Percentiles rank a stretch among this genome's conserved stretches.
These are phyloP conservation scores for Candolleomyces efflorescens DNA, from an alignment of 768 basidiomycete genomes.

Conservation along the genomic window DNA sequence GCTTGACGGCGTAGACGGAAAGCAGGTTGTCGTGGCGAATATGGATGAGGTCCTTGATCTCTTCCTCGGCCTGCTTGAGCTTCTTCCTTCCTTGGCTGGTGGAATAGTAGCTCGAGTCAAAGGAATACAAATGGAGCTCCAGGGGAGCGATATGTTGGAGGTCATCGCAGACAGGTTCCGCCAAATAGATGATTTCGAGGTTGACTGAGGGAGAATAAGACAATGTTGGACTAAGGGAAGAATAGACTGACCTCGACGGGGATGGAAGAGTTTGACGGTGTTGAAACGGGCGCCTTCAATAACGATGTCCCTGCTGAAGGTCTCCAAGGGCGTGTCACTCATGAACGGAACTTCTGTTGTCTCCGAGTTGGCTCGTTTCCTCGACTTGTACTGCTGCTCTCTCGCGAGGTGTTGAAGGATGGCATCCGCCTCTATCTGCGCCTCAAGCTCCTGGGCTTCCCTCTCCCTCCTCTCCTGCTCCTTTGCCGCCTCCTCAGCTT, in stretches of 20 bases:
- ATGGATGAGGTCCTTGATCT: constrained; percentile 54
- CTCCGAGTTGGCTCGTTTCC: constrained; percentile 66
- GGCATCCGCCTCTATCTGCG: constrained; percentile 63
- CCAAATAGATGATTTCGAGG: constrained; percentile 64
- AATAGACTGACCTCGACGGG: constrained; percentile 49
- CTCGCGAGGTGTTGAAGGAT: constrained; percentile 53
- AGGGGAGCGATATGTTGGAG: constrained; percentile 51
- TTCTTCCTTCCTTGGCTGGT: constrained; percentile 70
- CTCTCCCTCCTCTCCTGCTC: constrained; percentile 47
- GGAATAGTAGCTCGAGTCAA: constrained; percentile 65
- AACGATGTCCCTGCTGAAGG: constrained; percentile 53
- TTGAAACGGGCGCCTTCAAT: constrained; percentile 57
- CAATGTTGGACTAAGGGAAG: background rate
- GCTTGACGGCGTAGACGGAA: constrained; percentile 63
- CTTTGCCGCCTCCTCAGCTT: constrained; percentile 50
- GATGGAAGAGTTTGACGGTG: constrained; percentile 69
- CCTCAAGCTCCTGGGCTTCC: constrained; percentile 56
- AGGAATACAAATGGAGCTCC: constrained; percentile 64
- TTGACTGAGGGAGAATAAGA: constrained; percentile 35
- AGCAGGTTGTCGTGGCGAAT: constrained; percentile 67
- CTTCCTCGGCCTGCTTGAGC: constrained; percentile 59
- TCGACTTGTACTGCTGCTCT: constrained; percentile 48
- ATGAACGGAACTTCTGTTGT: constrained; percentile 57
- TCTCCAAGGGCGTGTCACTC: constrained; percentile 53
- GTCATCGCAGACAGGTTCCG: constrained; percentile 73